Conservation (phyloP, 2,329 filamentous ascomycete species). For the Cladophialophora carrionii region DNA sequence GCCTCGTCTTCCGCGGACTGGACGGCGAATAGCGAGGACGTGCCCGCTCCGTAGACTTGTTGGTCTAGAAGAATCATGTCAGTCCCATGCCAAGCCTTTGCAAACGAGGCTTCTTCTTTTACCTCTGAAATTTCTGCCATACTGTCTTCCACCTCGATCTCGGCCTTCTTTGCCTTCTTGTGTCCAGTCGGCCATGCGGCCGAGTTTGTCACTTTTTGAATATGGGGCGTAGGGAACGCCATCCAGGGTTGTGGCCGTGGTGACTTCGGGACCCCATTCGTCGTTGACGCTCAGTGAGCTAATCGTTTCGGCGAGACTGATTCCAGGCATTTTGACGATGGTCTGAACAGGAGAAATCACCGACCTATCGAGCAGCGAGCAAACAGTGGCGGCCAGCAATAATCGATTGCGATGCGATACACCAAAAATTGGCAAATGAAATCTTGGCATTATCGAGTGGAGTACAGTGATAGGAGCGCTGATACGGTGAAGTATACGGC, state of each 20-base stretch:
- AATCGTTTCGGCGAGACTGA: slow-evolving; percentile 67
- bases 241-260: slow-evolving; percentile 84
- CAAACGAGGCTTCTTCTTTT: slow-evolving; percentile 36
- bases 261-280: slow-evolving; percentile 83
- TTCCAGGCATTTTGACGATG: slow-evolving; percentile 51
- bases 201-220: slow-evolving; percentile 97
- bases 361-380: not conserved
- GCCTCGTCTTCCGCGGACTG: slow-evolving; percentile 94
- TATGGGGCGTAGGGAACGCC: slow-evolving; percentile 97
- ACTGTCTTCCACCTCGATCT: slow-evolving; percentile 82
- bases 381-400: slow-evolving; percentile 6
- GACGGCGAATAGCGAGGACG: slow-evolving; percentile 83
- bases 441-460: not conserved
- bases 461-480: not conserved
- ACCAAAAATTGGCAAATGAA: slow-evolving; percentile 5
- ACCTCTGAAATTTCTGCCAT: slow-evolving; percentile 94
- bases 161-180: slow-evolving; percentile 74
- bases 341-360: not conserved
- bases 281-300: slow-evolving; percentile 73
- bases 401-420: not conserved
- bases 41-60: slow-evolving; percentile 92
- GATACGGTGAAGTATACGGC: not conserved
- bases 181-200: slow-evolving; percentile 99
- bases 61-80: slow-evolving; percentile 67
- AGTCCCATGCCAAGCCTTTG: not conserved